Evolutionary conservation across 345 rosid genomes (phyloP), one percentile per base, ranked within the genome.

Genomic region (Salix dunnii): DNA sequence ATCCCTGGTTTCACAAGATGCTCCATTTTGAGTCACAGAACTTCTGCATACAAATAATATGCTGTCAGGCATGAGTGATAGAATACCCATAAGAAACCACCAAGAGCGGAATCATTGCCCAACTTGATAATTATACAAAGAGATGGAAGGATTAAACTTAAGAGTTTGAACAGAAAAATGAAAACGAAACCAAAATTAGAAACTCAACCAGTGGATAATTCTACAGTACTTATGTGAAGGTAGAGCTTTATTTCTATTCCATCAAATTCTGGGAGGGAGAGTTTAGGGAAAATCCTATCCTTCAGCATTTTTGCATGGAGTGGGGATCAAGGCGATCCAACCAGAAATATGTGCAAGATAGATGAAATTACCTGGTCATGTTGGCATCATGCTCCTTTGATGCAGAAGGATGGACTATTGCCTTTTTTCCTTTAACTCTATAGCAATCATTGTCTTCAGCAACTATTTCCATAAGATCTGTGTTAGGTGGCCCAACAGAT

Each of bases 371-470:
- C 98, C 94, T 87, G 88, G 79, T 75, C 27, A n/a, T 21, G 70
- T 74, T 67, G 53, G 66, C 33, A 63, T 64, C 82, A 76, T 30
- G 85, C 70, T 79, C 83, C 68, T 49, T 81, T 30, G 77, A 75
- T 25, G 76, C 61, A 61, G 77, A 76, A 31, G 87, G 67, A 65
- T 81, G 80, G 66, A 42, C 31, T 17, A 79, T 74, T 65, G 81
- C 75, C 75, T 83, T 79, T 82, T 86, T 87, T 48, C 92, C 94
- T 85, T 91, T 88, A 71, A 78, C 78, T 81, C 81, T 84, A 78
- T 70, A 60, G n/a, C 20, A 73, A 65, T 18, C 71, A 70, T 70
- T 80, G 31, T 76, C 84, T 61, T 78, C 89, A 71, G 92, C 85
- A 73, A 90, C 83, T 77, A 92, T 80, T 33, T 86, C 88, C 18